Evolutionary conservation across 768 basidiomycete genomes (phyloP), one percentile per base, ranked within the genome.

Genomic region (Lepiota brunneoincarnata): DNA sequence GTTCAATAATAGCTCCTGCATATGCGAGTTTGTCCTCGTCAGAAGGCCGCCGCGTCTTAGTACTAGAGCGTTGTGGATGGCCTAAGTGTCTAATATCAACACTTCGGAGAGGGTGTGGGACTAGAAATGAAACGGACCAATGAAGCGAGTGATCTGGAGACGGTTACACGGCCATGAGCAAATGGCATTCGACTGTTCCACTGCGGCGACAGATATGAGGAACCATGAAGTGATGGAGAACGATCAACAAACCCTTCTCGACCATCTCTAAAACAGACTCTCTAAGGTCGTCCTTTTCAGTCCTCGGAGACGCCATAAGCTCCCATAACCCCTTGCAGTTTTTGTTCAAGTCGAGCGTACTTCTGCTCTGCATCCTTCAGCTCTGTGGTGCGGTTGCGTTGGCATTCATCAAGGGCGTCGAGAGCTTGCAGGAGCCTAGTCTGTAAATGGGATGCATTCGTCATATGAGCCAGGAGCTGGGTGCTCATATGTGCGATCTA

Each of bases 211-310:
- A 39, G 36, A 49, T 36, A 12, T 39, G 31, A 49, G 26, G 26
- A 51, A 2, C 23, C 12, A 14, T n/a, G 24, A 20, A 35, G 43
- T 7, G 28, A 43, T 54, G 34, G 40, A 48, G 45, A 37, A 45
- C 17, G 26, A 36, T 24, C 31, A 15, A 69, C 79, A 37, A 59
- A 85, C 85, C 80, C 80, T 81, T 83, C 64, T 82, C 73, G n/a
- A 82, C 73, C 37, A 86, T 62, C 47, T 75, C 64, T 45, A 73
- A 59, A 1, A 86, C 79, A 5, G 76, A 79, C 39, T 82, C 79
- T 58, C 77, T 72, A 61, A 84, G 60, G 51, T 82, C 79, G 61
- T 84, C 79, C 52, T 66, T 69, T 58, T 86, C 81, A 2, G 63
- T 60, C n/a, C 63, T 84, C 77, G 4, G 70, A 63, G 2, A 57